Evolutionary conservation across 163 green algal species (phyloP).

Genomic region (Chlamydomonas reinhardtii): DNA sequence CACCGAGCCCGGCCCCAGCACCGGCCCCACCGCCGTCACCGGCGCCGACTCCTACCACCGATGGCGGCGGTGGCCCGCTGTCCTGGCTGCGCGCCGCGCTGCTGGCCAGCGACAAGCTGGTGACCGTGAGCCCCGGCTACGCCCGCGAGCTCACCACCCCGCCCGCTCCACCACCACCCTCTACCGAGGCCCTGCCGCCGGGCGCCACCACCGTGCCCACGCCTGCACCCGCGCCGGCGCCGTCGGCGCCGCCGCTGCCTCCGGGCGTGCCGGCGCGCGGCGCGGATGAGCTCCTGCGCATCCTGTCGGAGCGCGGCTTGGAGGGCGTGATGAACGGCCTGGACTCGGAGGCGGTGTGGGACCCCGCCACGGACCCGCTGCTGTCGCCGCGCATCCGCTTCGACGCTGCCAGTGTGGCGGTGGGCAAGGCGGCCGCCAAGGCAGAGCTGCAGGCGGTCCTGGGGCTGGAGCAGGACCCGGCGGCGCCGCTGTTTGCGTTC

Average conservation of each 20-base stretch:
- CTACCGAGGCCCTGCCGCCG: background rate
- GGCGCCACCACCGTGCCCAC: no score
- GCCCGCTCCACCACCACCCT: background rate
- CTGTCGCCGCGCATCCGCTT: constrained; percentile 73
- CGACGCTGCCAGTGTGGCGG: constrained; percentile 27
- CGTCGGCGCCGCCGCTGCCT: no score
- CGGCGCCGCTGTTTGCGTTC: constrained; percentile 82
- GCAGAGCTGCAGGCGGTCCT: constrained; percentile 71
- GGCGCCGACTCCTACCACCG: no score
- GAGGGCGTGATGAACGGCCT: constrained; percentile 91
- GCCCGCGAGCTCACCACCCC: constrained; percentile 73
- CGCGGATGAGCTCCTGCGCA: background rate
- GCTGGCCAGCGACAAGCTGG: constrained; percentile 64
- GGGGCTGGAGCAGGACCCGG: constrained; percentile 68
- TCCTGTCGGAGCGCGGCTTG: constrained; percentile 38
- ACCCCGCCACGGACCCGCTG: constrained; percentile 74
- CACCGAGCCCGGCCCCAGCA: background rate
- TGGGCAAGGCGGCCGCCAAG: constrained; percentile 83
- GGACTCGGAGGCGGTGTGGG: constrained; percentile 75
- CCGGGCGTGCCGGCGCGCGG: background rate
- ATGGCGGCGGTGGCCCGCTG: background rate
- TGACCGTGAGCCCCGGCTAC: constrained; percentile 89
- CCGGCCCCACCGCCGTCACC: no score
- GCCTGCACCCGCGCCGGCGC: no score
- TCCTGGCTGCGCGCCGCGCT: constrained; percentile 81